These are phyloP conservation scores for Coccomyxa sp. DNA, from an alignment of 139 green algal genomes.

Conservation along the genomic window DNA sequence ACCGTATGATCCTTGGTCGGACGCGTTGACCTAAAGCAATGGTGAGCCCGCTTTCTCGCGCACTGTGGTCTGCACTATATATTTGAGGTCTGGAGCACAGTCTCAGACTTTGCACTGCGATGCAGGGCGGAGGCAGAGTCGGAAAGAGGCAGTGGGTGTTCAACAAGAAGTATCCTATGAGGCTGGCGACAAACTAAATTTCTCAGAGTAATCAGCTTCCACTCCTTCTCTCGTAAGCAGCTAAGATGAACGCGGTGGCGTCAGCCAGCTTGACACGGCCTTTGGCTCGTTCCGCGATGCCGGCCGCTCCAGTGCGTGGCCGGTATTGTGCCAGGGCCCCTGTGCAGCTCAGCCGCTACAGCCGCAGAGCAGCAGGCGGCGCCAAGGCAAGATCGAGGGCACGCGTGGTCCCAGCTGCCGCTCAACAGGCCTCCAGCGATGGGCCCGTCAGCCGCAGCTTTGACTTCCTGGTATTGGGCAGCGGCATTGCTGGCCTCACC, in stretches of 20 bases:
- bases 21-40: too few species aligned
- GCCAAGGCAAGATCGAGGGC: not conserved
- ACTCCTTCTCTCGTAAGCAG: not conserved
- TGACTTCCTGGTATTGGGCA: constrained; percentile 94
- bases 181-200: not conserved
- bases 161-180: constrained; percentile 15
- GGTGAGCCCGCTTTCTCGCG: too few species aligned
- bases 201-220: not conserved
- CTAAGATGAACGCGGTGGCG: not conserved
- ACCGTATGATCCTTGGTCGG: too few species aligned
- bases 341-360: too few species aligned
- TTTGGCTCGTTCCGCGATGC: not conserved
- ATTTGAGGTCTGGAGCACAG: too few species aligned
- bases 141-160: constrained; percentile 9
- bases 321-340: too few species aligned
- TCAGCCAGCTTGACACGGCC: not conserved
- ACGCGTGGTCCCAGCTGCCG: not conserved
- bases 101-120: too few species aligned
- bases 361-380: not conserved
- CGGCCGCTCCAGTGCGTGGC: too few species aligned
- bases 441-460: constrained; percentile 12
- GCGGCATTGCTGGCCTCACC: constrained; percentile 90
- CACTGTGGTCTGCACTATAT: too few species aligned
- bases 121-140: not conserved
- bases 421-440: not conserved